Evolutionary conservation across 257 asterid species (phyloP).

Genomic region (Forsythia viridissima): DNA sequence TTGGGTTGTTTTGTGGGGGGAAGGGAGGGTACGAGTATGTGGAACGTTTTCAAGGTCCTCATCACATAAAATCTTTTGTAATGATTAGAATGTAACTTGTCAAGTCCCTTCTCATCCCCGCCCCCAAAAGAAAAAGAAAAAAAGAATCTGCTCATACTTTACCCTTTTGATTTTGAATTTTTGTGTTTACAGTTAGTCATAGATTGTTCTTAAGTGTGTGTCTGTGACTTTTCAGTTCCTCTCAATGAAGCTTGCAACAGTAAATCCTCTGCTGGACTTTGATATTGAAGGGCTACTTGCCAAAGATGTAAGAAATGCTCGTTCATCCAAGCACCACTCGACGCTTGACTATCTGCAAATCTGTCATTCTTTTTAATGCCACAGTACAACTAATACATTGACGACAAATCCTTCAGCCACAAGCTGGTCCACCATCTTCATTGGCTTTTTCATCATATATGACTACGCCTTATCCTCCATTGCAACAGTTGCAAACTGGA

Average conservation of each 20-base stretch:
- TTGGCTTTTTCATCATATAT: constrained; percentile 58
- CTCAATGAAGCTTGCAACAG: constrained; percentile 97
- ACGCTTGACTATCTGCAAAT: neutral
- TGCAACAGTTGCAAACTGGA: constrained; percentile 58
- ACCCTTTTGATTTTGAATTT: neutral
- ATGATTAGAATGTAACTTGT: too few relatives aligned
- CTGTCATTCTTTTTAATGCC: constrained; percentile 16
- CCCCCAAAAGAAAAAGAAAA: too few relatives aligned
- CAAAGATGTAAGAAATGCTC: constrained; percentile 68
- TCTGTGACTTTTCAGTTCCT: constrained; percentile 61
- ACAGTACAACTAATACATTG: constrained; percentile 1
- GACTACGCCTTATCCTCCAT: constrained; percentile 46
- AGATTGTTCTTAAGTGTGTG: constrained; percentile 5
- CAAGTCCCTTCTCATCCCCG: too few relatives aligned
- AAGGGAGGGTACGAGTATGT: too few relatives aligned
- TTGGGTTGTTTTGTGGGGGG: too few relatives aligned
- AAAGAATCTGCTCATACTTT: too few relatives aligned
- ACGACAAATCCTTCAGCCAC: constrained; percentile 56
- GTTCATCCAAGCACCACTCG: neutral
- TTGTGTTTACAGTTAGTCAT: neutral
- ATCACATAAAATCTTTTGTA: too few relatives aligned
- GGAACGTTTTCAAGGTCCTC: too few relatives aligned
- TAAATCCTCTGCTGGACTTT: constrained; percentile 75
- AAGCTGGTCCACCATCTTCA: constrained; percentile 61
- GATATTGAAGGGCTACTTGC: constrained; percentile 66